These are phyloP conservation scores for Populus tomentosa DNA, from an alignment of 441 rosid genomes.

Conservation along the genomic window DNA sequence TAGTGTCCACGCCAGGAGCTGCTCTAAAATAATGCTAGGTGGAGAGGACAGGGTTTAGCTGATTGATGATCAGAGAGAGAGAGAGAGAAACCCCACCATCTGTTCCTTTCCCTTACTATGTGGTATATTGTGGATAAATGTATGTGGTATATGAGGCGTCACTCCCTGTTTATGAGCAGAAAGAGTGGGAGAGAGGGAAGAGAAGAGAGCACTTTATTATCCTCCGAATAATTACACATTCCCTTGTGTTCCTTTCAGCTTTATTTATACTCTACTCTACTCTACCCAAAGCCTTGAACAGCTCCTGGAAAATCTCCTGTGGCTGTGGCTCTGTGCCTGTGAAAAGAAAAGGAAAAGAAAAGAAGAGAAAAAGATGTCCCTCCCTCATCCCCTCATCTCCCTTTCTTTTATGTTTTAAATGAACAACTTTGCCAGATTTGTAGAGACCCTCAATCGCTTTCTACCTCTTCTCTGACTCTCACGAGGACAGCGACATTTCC, in stretches of 20 bases:
- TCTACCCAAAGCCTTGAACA: not conserved
- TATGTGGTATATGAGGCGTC: not conserved
- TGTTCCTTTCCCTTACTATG: not conserved
- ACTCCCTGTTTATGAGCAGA: not conserved
- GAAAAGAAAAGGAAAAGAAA: not conserved
- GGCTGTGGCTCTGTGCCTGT: not conserved
- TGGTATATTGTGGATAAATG: not conserved
- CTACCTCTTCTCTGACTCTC: slow-evolving; percentile 36
- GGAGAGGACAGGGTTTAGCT: not conserved
- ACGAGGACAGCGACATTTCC: slow-evolving; percentile 39
- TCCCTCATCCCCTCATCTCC: not conserved
- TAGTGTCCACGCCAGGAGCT: not conserved
- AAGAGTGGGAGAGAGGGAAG: not conserved
- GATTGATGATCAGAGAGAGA: not conserved
- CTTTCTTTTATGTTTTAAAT: not conserved
- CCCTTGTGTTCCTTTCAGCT: not conserved
- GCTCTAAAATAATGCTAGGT: not conserved
- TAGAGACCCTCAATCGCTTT: slow-evolving; percentile 29
- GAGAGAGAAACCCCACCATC: not conserved
- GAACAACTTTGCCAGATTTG: slow-evolving; percentile 28
- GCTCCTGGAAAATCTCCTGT: not conserved
- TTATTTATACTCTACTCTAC: no score
- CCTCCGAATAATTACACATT: not conserved
- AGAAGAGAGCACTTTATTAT: not conserved
- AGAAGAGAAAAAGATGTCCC: not conserved